Evolutionary conservation across 2,329 filamentous ascomycete species (phyloP), one percentile per base, ranked within the genome.

Genomic region (Cyphellophora attinorum): DNA sequence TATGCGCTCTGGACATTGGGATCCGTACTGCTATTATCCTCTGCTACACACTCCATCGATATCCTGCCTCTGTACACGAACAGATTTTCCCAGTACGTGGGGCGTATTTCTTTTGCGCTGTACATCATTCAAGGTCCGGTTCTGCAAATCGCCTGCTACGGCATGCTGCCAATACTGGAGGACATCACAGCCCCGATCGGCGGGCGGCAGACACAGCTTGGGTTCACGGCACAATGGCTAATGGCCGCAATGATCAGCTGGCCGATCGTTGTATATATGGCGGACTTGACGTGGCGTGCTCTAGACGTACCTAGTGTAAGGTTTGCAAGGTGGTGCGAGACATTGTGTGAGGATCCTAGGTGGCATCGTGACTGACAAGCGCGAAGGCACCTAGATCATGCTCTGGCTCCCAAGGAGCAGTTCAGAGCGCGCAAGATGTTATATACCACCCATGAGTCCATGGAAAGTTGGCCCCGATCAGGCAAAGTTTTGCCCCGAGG

Each of bases 71-170:
- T 25, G 8, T 25, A 25, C 46, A 75, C 77, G 51, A 61, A 59
- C 1, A 58, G 59, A 14, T 68, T 76, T 47, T 72, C 68, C 47
- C 76, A 77, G 48, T 77, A 76, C 41, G 62, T 81, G 2, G 77
- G 76, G 1, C 67, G 69, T 30, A 64, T 80, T 35, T 79, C 74
- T 0, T 81, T 70, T 49, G 63, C 70, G 2, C 57, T 81, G 6
- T 81, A 81, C 53, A 60, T 81, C 6, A 64, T 79, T 8, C 77
- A 81, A 44, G 76, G 76, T 0, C 76, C 76, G 0, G 53, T 81
- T 1, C 56, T 81, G 1, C 37, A 39, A 19, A 27, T 27, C 5
- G 27, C 35, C 16, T 31, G 27, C 5, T 39, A 39, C 15, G 27
- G 21, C 21, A 8, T 25, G 21, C 21, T 25, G 21, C 21, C 21